phyloP scores from a whole-genome alignment of 345 rosid genomes.

The Populus tremula region DNA sequence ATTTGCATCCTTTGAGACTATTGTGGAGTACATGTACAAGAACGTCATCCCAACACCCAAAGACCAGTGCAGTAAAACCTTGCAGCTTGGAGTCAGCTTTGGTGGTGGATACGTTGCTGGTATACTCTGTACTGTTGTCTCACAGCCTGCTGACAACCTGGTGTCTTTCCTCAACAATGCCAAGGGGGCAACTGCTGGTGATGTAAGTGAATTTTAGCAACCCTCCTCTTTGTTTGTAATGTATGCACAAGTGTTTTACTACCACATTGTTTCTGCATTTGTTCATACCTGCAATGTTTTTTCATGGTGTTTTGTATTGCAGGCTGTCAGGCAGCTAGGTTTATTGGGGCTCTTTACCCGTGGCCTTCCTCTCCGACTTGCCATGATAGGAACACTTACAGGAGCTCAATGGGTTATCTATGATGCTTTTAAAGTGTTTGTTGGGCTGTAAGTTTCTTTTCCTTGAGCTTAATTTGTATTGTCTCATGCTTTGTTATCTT shows the following conservation, averaged over 20 bases:
- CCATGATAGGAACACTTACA: constrained; percentile 95
- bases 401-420: constrained; percentile 95
- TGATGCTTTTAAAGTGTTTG: constrained; percentile 84
- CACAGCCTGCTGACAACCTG: constrained; percentile 94
- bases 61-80: constrained; percentile 65
- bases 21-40: constrained; percentile 84
- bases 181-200: constrained; percentile 80
- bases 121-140: constrained; percentile 77
- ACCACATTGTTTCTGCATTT: background rate
- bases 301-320: constrained; percentile 18
- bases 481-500: background rate
- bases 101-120: constrained; percentile 95
- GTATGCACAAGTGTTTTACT: background rate
- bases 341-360: constrained; percentile 77
- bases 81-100: constrained; percentile 91
- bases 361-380: constrained; percentile 89
- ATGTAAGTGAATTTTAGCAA: constrained; percentile 47
- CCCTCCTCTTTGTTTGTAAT: background rate
- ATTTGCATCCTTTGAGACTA: constrained; percentile 84
- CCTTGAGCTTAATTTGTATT: constrained; percentile 7
- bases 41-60: constrained; percentile 73
- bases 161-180: constrained; percentile 98
- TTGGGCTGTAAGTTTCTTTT: constrained; percentile 76
- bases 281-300: constrained; percentile 5
- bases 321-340: constrained; percentile 82